Base-by-base conservation (phyloP, 169 alveolate species). In the Cryptosporidium tyzzeri region DNA sequence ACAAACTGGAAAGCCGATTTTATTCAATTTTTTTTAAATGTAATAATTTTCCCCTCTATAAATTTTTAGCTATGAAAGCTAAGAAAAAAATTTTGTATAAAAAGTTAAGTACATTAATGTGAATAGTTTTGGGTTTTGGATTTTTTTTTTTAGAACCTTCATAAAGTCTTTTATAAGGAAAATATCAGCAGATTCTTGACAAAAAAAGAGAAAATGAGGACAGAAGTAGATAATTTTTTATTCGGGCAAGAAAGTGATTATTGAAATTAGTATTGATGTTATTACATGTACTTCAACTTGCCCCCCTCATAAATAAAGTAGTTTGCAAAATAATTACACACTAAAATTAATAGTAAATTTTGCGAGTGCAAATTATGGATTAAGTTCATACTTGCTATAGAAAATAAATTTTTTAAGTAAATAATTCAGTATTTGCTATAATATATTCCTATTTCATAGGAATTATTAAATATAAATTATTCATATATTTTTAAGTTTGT, bases 261-360 rank as follows among this genome's bases (percentile, higher is more conserved):
- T 16, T 48, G 21, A 55, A 26, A 55, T 55, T 23, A 26, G 67
- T 55, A 10, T 55, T 16, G 7, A n/a, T 55, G 26, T 21, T 55
- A 2, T 31, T 9, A n/a, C 10, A 55, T 55, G 62, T 53, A n/a
- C 8, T 26, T n/a, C 2, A 41, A 41, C 18, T 48, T 48, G 21
- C 21, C 55, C 55, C 35, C 35, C 37, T n/a, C 37, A n/a, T 55
- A 1, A n/a, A 55, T 10, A 55, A 26, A 9, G 18, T 4, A 55
- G 67, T 55, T 55, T 55, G 65, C 67, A 55, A 21, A 21, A 21
- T 26, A 55, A 26, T 55, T 55, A 26, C 67, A 55, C 67, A 55
- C 67, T 55, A 10, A n/a, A 55, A n/a, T 55, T 26, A 55, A 26
- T 26, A 55, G 1, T n/a, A 55, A 55, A 55, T 41, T 41, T 55